A percentile compares a stretch with the other conserved stretches of the same genome.
These are phyloP conservation scores for Fusarium musae DNA, from an alignment of 2,329 filamentous ascomycete species.

Conservation along the genomic window DNA sequence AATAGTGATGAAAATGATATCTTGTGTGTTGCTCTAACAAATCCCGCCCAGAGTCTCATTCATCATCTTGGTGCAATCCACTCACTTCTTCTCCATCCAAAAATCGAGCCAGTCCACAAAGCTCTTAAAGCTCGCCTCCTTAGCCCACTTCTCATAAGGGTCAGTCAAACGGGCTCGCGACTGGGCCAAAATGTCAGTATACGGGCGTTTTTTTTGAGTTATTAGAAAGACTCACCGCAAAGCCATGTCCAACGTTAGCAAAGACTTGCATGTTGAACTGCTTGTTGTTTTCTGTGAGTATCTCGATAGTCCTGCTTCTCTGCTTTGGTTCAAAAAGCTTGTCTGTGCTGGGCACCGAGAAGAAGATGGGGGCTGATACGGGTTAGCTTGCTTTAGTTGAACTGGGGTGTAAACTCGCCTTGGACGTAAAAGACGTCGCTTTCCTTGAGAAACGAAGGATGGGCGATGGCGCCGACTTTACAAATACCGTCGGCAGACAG, in stretches of 20 bases:
- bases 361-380: background rate
- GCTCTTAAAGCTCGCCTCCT: background rate
- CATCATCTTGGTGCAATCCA: background rate
- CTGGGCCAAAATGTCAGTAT: background rate
- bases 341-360: background rate
- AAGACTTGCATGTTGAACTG: background rate
- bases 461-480: background rate
- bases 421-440: background rate
- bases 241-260: background rate
- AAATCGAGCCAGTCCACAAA: constrained; percentile 4
- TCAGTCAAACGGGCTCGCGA: background rate
- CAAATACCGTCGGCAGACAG: background rate
- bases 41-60: background rate
- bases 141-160: background rate
- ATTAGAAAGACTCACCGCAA: background rate
- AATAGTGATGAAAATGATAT: background rate
- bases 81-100: background rate
- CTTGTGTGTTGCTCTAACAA: background rate
- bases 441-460: background rate
- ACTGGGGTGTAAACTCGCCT: fast-evolving
- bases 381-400: background rate
- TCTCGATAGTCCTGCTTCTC: background rate
- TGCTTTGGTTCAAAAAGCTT: background rate
- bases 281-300: background rate
- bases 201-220: background rate